Evolutionary conservation across 1,284 basidiomycete species (phyloP), one percentile per base, ranked within the genome.

Genomic region (Ganoderma meredithae): DNA sequence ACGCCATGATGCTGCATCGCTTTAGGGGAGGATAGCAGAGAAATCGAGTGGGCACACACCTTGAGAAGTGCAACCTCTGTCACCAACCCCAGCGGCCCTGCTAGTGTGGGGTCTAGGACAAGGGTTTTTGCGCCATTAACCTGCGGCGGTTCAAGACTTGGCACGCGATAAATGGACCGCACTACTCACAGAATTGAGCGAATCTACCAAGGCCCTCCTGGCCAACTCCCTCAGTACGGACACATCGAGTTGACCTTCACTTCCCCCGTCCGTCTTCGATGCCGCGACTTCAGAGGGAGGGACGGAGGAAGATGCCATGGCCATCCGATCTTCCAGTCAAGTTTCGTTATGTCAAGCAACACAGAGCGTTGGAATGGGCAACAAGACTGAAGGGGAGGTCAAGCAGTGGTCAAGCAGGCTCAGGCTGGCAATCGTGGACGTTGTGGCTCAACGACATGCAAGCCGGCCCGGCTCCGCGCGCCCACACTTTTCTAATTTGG

Each of bases 41-140:
- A n/a, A 1, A 33, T n/a, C 17, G 25, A 7, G 1, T 19, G 2
- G 8, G 17, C n/a, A 74, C 81, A 44, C 68, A 96, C 96, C 88
- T 98, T 98, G 68, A 99, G 84, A 25, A 96, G 81, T 1, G 95
- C 89, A 0, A 99, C 95, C 76, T 99, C 97, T 1, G 94, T 96
- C 33, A 99, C 90, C 19, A 99, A 86, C 1, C 97, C 96, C 5
- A 99, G 84, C 0, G 97, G 97, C 0, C 97, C 97, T 1, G 96
- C 94, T 12, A 99, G 83, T 2, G 90, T 86, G 1, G 94, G 85
- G 74, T 99, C 96, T 4, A 99, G 87, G 40, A 99, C 94, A 49
- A 99, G 90, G 1, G 97, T 99, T 85, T 99, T 99, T 62, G 94
- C 90, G 10, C 96, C 97, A 81, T 93, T 94, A 6, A 98, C 94